Conservation (phyloP, 495 filamentous ascomycete species). For the Penicillium psychrofluorescens region DNA sequence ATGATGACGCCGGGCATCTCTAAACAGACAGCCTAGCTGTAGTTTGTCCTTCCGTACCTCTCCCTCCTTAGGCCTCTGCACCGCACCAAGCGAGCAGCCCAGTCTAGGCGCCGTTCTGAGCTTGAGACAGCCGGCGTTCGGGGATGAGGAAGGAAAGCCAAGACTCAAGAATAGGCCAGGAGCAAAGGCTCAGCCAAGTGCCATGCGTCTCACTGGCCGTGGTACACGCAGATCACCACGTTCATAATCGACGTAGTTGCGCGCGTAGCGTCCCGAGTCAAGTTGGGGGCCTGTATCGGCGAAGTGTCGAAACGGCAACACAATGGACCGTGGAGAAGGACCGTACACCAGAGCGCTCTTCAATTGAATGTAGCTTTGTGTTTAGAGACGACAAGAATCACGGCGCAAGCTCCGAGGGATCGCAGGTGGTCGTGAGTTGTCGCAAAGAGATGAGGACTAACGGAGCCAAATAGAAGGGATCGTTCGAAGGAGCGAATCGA, state of each 20-base stretch:
- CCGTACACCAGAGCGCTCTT: too few relatives aligned
- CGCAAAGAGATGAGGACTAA: too few relatives aligned
- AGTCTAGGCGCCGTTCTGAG: slow-evolving; percentile 8
- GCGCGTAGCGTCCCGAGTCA: background rate
- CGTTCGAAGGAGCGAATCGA: too few relatives aligned
- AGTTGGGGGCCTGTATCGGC: background rate
- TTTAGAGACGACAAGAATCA: too few relatives aligned
- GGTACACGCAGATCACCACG: slow-evolving; percentile 7
- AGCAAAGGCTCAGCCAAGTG: slow-evolving; percentile 15
- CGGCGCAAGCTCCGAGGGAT: too few relatives aligned
- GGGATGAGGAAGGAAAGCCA: slow-evolving; percentile 22
- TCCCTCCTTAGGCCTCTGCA: slow-evolving; percentile 27
- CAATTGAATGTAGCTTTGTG: too few relatives aligned
- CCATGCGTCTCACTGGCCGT: slow-evolving; percentile 25
- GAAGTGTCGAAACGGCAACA: too few relatives aligned
- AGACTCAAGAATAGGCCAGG: slow-evolving; percentile 8
- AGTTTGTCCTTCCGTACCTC: slow-evolving; percentile 12
- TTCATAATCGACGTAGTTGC: slow-evolving; percentile 19
- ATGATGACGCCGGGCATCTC: slow-evolving; percentile 44
- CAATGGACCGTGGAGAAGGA: too few relatives aligned
- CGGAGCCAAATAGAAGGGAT: too few relatives aligned
- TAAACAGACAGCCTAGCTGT: slow-evolving; percentile 3
- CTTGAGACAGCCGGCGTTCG: slow-evolving; percentile 14
- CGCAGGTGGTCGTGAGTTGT: too few relatives aligned
- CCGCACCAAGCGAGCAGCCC: slow-evolving; percentile 20